Base-by-base conservation (phyloP, 192 early-diverging fungal species). In the Kappamyces sp. region DNA sequence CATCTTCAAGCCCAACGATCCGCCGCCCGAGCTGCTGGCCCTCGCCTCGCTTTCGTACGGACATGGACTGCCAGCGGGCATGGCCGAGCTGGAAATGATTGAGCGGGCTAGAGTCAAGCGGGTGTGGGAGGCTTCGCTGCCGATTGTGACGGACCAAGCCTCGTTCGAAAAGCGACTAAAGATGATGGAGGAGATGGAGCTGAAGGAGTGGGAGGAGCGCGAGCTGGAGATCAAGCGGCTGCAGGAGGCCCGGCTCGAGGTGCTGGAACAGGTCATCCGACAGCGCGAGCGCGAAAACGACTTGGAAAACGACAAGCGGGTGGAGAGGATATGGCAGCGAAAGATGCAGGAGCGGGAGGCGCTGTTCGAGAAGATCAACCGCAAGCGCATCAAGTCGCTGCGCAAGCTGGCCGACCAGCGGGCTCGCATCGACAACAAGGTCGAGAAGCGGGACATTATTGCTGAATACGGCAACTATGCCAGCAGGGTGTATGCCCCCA, bases 141-240 rank as follows among this genome's bases (percentile, higher is more conserved):
- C 82, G 2, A 58, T 67, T 40, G 82, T 83, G 8, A 65, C 70
- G 1, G 80, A 84, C 59, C 65, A 77, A 55, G 76, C 67, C 13
- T 66, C 69, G 31, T 84, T 82, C 66, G 71, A 83, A 49, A 53
- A 62, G 40, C 54, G 82, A 7, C 60, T 83, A 55, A 70, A 66
- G 51, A 83, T 84, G 80, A 84, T 84, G 82, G 82, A 84, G 58
- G 77, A 73, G 48, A 83, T 83, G 80, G 82, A 83, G 55, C 51
- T 83, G 47, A 44, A 61, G 48, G 82, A 84, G 60, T 83, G 82
- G 82, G 61, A 80, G 39, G 79, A 80, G 54, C 49, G 82, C 15
- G 82, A 84, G 49, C 33, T 70, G 37, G 82, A 84, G 63, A 84
- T 84, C 39, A 44, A 57, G 37, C 63, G 68, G 39, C 44, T 82